Evolutionary conservation across 2,329 filamentous ascomycete genomes (phyloP), one percentile per base, ranked within the genome.

Genomic region (Hymenoscyphus albidus): DNA sequence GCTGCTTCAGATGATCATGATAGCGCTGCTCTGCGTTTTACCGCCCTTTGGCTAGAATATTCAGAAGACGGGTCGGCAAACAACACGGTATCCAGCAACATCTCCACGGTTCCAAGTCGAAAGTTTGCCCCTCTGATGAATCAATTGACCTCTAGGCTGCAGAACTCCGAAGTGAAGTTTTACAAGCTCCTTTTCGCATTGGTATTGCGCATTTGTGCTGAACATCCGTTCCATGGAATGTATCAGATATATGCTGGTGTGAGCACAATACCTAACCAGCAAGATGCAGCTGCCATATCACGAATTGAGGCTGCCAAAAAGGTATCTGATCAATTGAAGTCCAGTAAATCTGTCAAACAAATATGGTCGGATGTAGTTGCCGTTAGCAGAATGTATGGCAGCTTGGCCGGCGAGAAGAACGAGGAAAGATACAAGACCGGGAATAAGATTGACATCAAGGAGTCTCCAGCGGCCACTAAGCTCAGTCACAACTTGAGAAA

Each of bases 191-290:
- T 99, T 1, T 85, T 87, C 61, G 81, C 82, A 1, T 80, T 99
- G 18, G 88, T 98, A 3, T 86, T 88, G 72, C 88, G 88, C 9
- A 97, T 99, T 63, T 98, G 94, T 74, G 82, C 85, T 12, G 93
- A 99, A 64, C 95, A 99, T 77, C 96, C 95, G 0, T 97, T 93
- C 76, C 96, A 99, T 74, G 93, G 93, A 59, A 94, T 98, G 88
- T 96, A 99, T 75, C 93, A 98, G 71, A 92, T 99, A 54, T 97
- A 94, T 81, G 91, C 93, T 2, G 88, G 90, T 27, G 88, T 86
- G 56, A 90, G 88, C 71, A 87, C 85, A 61, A 88, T 87, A 65
- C 84, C 83, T 60, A 87, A 88, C 70, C 82, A 82, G 61, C 88
- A 90, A 70, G 94, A 97, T 69, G 86, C 90, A 51, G 85, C 89